Conservation (phyloP, 192 early-diverging fungal species). For the Obelidium mucronatum region DNA sequence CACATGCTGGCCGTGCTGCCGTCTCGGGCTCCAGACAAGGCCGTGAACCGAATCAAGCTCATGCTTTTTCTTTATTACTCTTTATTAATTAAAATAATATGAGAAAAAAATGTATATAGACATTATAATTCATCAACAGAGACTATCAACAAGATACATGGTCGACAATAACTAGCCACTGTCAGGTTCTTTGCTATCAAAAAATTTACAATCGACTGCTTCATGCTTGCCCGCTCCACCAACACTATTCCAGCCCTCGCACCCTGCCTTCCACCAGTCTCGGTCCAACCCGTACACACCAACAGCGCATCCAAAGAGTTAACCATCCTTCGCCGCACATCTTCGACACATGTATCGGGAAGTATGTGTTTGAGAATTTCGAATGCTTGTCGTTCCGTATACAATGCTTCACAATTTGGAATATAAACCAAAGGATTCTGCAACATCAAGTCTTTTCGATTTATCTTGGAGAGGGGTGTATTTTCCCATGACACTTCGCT, state of each 20-base stretch:
- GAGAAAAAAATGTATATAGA: too few relatives aligned
- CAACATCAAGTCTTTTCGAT: neutral
- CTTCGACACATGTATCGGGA: too few relatives aligned
- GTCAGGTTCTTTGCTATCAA: too few relatives aligned
- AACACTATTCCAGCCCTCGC: neutral
- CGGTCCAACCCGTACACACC: slow-evolving; percentile 7
- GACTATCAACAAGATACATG: too few relatives aligned
- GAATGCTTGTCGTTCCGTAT: neutral
- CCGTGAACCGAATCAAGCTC: slow-evolving; percentile 79
- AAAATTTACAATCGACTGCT: too few relatives aligned
- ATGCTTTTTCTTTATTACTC: too few relatives aligned
- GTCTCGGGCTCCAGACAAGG: slow-evolving; percentile 86
- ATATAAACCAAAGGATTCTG: neutral
- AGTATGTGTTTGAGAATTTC: neutral
- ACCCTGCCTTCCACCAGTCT: neutral
- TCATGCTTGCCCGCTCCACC: too few relatives aligned
- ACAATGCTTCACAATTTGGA: neutral
- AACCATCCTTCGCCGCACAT: neutral
- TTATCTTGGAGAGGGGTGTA: neutral
- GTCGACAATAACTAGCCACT: too few relatives aligned
- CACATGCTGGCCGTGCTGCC: slow-evolving; percentile 71
- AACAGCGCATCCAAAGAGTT: slow-evolving; percentile 18
- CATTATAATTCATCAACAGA: too few relatives aligned
- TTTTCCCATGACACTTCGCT: neutral
- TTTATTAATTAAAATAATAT: too few relatives aligned